Conservation (phyloP, 1,139 yeast species). For the Zygoascus hellenicus region DNA sequence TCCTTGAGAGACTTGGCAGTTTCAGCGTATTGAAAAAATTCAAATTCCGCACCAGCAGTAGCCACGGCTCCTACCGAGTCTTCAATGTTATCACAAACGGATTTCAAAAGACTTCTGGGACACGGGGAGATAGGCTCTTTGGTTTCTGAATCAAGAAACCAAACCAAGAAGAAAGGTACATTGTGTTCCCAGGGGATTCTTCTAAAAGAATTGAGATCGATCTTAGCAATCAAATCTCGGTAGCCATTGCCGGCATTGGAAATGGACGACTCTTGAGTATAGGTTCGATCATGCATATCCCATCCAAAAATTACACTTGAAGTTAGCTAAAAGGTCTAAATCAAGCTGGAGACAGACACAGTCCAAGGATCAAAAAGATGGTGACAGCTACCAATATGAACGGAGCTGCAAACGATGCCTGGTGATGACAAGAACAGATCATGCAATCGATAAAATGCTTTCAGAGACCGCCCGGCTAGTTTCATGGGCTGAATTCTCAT, state of each 20-base stretch:
- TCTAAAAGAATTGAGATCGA: slow-evolving; percentile 27
- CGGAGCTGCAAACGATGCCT: no score
- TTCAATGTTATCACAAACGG: slow-evolving; percentile 20
- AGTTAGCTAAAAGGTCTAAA: neutral
- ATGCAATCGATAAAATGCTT: no score
- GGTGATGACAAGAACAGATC: no score
- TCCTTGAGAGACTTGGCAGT: slow-evolving; percentile 26
- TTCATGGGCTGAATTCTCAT: no score
- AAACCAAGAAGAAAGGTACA: slow-evolving; percentile 31
- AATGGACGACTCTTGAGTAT: slow-evolving; percentile 27
- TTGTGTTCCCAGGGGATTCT: slow-evolving; percentile 33
- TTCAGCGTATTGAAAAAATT: slow-evolving; percentile 34
- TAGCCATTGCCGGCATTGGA: slow-evolving; percentile 33
- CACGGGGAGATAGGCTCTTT: slow-evolving; percentile 31
- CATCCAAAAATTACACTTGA: slow-evolving; percentile 34
- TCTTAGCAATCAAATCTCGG: slow-evolving; percentile 30
- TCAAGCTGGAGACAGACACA: neutral
- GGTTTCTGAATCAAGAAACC: slow-evolving; percentile 26
- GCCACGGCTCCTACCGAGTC: slow-evolving; percentile 18
- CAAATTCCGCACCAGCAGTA: slow-evolving; percentile 35
- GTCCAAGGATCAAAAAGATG: no score
- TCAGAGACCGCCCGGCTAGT: no score
- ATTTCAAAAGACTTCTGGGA: slow-evolving; percentile 30
- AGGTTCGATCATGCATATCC: slow-evolving; percentile 36
- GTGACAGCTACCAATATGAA: no score